Base-by-base conservation (phyloP, 768 basidiomycete species). In the Mycena alexandri region DNA sequence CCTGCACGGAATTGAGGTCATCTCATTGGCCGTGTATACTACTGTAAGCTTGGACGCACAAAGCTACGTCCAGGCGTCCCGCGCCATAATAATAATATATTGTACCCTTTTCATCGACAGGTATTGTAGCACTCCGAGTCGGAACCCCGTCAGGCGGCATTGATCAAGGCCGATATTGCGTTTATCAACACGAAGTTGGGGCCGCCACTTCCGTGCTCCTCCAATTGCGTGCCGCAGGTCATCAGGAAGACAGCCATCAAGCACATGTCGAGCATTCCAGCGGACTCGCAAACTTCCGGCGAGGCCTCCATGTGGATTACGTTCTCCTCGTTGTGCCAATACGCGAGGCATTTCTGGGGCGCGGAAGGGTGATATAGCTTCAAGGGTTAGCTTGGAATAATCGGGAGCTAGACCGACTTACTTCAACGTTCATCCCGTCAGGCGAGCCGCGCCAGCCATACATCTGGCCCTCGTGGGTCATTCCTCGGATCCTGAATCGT, bases 241-340 rank as follows among this genome's bases (percentile, higher is more conserved):
- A 67, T 67, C 54, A 67, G 6, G 54, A 67, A 67, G n/a, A 61
- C 59, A 3, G 66, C 60, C 29, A 62, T 52, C n/a, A 67, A 19
- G 33, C 50, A 61, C n/a, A 67, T 61, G 6, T 62, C 60, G 8
- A 67, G 66, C 54, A 67, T 51, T n/a, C 60, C 66, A 3, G 60
- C 47, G 2, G 53, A 41, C n/a, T 67, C 47, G 24, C 38, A 67
- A 17, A 55, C 66, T 38, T 67, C 38, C 4, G 52, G 29, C 21
- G 60, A 33, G 47, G 59, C 66, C 36, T 67, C 53, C 41, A 67
- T 41, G 47, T 43, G 36, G 19, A 67, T 57, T 3, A n/a, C 43
- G 13, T 61, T 21, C 14, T 61, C 54, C 48, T 67, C 66, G 60
- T 55, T 57, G 48, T 67, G 60, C 60, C 60, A 67, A 33, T 56